phyloP scores from a whole-genome alignment of 441 rosid genomes.

The Adansonia rubrostipa region DNA sequence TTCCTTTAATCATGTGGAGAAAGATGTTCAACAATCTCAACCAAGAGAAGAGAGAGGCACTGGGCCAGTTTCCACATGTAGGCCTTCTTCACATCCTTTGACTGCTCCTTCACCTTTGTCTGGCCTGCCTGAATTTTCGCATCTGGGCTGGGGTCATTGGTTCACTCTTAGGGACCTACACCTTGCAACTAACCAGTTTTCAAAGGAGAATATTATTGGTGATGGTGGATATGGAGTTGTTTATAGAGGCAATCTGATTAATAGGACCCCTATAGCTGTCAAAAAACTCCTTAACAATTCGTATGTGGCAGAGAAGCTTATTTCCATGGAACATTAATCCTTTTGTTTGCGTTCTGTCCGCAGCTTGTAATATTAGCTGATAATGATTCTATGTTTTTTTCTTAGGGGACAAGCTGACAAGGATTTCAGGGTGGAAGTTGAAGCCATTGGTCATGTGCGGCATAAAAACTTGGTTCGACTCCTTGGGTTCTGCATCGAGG shows the following conservation, averaged over 20 bases:
- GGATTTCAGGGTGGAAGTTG: constrained; percentile 81
- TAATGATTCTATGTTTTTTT: not conserved
- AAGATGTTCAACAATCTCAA: constrained; percentile 49
- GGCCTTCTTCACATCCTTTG: constrained; percentile 48
- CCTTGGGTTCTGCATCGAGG: constrained; percentile 79
- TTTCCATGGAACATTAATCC: not conserved
- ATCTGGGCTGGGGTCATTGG: constrained; percentile 85
- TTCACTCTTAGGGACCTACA: constrained; percentile 79
- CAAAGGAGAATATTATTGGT: constrained; percentile 71
- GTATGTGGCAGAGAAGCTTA: constrained; percentile 42
- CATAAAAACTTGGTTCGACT: constrained; percentile 82
- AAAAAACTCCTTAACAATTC: constrained; percentile 72
- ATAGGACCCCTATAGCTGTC: constrained; percentile 69
- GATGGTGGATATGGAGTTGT: constrained; percentile 87
- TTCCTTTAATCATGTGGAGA: constrained; percentile 56
- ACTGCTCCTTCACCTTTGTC: constrained; percentile 61
- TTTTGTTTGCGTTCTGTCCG: constrained; percentile 6
- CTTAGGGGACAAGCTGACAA: constrained; percentile 76
- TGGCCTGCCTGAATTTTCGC: constrained; percentile 69
- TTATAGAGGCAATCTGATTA: constrained; percentile 59
- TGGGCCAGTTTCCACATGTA: constrained; percentile 27
- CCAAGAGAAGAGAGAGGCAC: constrained; percentile 43
- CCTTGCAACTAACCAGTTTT: constrained; percentile 60
- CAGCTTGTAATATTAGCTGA: constrained; percentile 14
- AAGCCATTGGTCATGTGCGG: constrained; percentile 77